A percentile compares a stretch with the other conserved stretches of the same genome.
phyloP scores from a whole-genome alignment of 225 moss, liverwort and hornwort species.

The Thuidium tamariscinum region DNA sequence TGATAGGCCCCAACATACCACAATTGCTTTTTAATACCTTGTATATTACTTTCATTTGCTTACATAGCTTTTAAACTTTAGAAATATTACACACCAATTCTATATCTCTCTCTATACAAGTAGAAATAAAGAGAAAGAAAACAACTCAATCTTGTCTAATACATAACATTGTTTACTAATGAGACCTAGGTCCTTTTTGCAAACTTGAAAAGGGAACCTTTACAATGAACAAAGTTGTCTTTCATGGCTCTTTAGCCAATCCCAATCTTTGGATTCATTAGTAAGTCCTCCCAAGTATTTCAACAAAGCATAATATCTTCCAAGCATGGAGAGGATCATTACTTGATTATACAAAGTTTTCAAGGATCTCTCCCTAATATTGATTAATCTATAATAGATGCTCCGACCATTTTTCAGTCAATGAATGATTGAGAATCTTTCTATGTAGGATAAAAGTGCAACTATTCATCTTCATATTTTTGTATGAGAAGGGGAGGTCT shows the following conservation, averaged over 20 bases:
- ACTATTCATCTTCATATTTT: too few species aligned
- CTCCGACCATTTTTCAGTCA: too few species aligned
- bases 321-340: background rate
- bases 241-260: rapidly evolving
- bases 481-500: too few species aligned
- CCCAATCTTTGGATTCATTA: background rate
- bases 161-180: background rate
- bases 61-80: background rate
- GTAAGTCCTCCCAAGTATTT: rapidly evolving
- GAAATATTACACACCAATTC: background rate
- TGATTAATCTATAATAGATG: too few species aligned
- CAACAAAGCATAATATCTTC: background rate
- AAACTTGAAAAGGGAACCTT: rapidly evolving
- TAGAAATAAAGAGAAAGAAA: background rate
- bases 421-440: too few species aligned
- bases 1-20: background rate
- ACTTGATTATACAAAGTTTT: background rate
- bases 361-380: too few species aligned
- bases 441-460: too few species aligned
- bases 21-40: background rate
- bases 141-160: rapidly evolving
- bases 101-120: rapidly evolving
- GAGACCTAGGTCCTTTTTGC: rapidly evolving
- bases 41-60: too few species aligned
- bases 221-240: background rate